A percentile compares a stretch with the other conserved stretches of the same genome.
Evolutionary conservation across 352 stramenopile genomes (phyloP).

Genomic region (Phytophthora crassamura): DNA sequence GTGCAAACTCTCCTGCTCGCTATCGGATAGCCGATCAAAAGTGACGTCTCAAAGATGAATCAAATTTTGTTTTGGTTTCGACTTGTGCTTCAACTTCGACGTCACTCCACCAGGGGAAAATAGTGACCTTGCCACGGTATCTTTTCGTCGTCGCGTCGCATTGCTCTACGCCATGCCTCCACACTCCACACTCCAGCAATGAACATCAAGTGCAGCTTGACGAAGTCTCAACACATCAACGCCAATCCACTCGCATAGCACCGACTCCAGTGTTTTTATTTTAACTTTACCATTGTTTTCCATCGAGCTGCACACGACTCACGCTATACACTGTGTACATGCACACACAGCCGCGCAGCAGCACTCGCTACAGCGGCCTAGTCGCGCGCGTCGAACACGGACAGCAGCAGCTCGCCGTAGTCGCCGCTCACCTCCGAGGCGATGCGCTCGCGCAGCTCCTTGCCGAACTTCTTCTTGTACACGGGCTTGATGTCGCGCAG

Average conservation of each 20-base stretch:
- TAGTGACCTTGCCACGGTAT: neutral
- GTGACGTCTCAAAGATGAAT: too few species aligned
- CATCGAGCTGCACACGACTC: conserved; percentile 1
- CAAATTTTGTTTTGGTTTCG: too few species aligned
- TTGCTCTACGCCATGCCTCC: neutral
- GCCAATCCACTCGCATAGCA: too few species aligned
- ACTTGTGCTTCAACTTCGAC: too few species aligned
- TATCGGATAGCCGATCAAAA: too few species aligned
- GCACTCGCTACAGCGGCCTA: conserved; percentile 11
- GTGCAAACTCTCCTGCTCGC: too few species aligned
- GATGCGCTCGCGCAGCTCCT: conserved; percentile 86
- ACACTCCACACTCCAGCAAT: too few species aligned
- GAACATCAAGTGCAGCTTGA: too few species aligned
- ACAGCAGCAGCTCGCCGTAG: conserved; percentile 72
- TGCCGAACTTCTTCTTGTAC: conserved; percentile 85
- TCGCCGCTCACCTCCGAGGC: conserved; percentile 76
- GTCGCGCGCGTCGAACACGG: conserved; percentile 62
- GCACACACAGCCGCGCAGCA: neutral
- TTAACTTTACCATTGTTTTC: conserved; percentile 32
- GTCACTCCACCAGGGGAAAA: neutral
- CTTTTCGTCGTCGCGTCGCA: conserved; percentile 1
- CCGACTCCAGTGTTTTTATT: conserved; percentile 21
- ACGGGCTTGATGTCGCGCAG: conserved; percentile 81
- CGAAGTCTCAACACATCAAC: too few species aligned
- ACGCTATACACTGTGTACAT: too few species aligned